Conservation (phyloP, 352 stramenopile species). For the Phytophthora brassicae region DNA sequence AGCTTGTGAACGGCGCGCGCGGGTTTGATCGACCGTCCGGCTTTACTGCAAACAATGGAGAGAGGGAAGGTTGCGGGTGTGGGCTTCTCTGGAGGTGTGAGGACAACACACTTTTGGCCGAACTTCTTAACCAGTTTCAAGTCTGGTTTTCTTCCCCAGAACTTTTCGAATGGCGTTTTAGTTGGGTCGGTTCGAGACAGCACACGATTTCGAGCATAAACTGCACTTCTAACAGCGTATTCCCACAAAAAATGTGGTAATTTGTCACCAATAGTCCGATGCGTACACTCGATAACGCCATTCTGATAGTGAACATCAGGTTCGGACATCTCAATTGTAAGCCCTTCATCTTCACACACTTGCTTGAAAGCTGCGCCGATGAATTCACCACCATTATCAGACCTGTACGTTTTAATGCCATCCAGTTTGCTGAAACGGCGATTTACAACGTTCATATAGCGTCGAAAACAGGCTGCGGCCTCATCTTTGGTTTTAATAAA, state of each 20-base stretch:
- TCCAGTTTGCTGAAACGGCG: not conserved
- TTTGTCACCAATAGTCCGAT: slow-evolving; percentile 4
- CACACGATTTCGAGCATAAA: not conserved
- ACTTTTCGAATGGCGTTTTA: slow-evolving; percentile 1
- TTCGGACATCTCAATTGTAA: slow-evolving; percentile 3
- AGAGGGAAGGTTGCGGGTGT: slow-evolving; percentile 74
- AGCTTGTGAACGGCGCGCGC: slow-evolving; percentile 94
- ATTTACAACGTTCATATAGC: slow-evolving; percentile 5
- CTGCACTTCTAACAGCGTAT: slow-evolving; percentile 1
- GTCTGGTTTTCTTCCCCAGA: slow-evolving; percentile 13
- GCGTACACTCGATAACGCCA: not conserved
- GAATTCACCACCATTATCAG: slow-evolving; percentile 15
- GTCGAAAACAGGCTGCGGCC: not conserved
- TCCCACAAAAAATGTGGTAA: slow-evolving; percentile 12
- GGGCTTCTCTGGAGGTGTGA: too few relatives aligned
- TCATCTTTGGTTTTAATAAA: slow-evolving; percentile 18
- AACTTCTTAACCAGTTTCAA: slow-evolving; percentile 3
- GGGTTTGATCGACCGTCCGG: slow-evolving; percentile 92
- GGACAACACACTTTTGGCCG: slow-evolving; percentile 4
- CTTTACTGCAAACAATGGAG: slow-evolving; percentile 87
- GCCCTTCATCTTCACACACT: not conserved
- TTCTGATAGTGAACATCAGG: slow-evolving; percentile 13
- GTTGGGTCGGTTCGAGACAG: not conserved
- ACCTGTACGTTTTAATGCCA: slow-evolving; percentile 1
- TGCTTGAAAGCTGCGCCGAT: not conserved